Evolutionary conservation across 192 early-diverging fungal genomes (phyloP), one percentile per base, ranked within the genome.

Genomic region (Cetraspora pellucida): DNA sequence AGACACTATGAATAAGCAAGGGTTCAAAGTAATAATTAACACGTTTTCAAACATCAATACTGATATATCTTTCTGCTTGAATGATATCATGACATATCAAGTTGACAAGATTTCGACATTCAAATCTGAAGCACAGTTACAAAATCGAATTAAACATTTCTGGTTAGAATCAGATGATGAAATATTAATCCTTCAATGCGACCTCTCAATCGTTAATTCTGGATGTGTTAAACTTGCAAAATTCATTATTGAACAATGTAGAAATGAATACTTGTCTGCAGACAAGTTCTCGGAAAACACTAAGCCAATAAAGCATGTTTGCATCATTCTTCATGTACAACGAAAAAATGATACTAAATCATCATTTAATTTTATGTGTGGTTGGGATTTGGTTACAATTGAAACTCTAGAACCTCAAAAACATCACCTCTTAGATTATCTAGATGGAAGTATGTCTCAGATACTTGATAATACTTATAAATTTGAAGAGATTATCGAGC

Each of bases 161-260:
- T 54, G 50, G 50, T 30, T 75, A 28, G 59, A 75, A 19, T 75
- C 74, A 27, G 44, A 27, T 23, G 2, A 68, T 17, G 11, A 66
- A 47, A 19, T 75, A 16, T 31, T 75, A 17, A 19, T 75, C 17
- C 3, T 75, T 45, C 74, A 75, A 49, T 75, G 74, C 25, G 74
- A 75, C 49, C 31, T 65, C 11, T 14, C 74, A 13, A 64, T 60
- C 27, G 43, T 28, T 37, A 75, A 46, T 45, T 46, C 58, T 11
- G 74, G 74, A 17, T 64, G 59, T 65, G 68, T 75, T 45, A 75
- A 75, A 37, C 43, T 75, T 11, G 74, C 74, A 68, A 60, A 65
- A 28, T 75, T 75, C 23, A 60, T 75, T 27, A 65, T 75, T 60
- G 74, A 75, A 64, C 57, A 75, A 28, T 49, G 21, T 25, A 66